Evolutionary conservation across 2,329 filamentous ascomycete genomes (phyloP), one percentile per base, ranked within the genome.

Genomic region (Cladosporium sphaerospermum): DNA sequence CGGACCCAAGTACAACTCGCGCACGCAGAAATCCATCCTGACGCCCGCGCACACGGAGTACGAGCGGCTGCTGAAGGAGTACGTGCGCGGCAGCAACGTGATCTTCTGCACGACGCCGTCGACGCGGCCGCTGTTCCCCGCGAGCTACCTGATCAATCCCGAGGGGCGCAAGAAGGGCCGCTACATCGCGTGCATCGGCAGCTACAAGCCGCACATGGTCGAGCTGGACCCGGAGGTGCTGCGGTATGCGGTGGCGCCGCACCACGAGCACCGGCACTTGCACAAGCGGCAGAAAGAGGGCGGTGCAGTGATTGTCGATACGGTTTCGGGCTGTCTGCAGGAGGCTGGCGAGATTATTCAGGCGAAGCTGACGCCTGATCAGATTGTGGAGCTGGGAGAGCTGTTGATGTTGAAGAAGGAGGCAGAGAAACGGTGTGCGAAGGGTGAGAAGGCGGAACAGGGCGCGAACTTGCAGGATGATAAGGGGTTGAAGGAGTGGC

Each of bases 91-190:
- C 8, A 82, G 88, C 0, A 88, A 93, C 62, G 85, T 88, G 9
- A 86, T 97, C 36, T 93, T 95, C 72, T 92, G 89, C 72, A 95
- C 89, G 59, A 96, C 90, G 1, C 89, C 91, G 0, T 86, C 84
- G 1, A 79, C 77, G 0, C 75, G 79, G 33, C 86, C 88, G 1
- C 73, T 96, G 1, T 97, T 96, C 64, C 86, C 91, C 0, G 75
- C 78, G 0, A 71, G 78, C 9, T 83, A 88, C 56, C 75, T 96
- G 47, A 95, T 88, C 0, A 86, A 79, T 53, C 77, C 80, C 6
- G 84, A 88, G 59, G 86, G 83, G 0, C 72, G 85, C 31, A 81
- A 78, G 59, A 88, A 88, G 66, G 85, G 86, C 2, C 71, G 87
- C 23, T 77, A 91, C 59, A 81, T 92, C 48, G 78, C 87, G 1